These are phyloP conservation scores for Pisolithus thermaeus DNA, from an alignment of 1,284 basidiomycete species.

Conservation along the genomic window DNA sequence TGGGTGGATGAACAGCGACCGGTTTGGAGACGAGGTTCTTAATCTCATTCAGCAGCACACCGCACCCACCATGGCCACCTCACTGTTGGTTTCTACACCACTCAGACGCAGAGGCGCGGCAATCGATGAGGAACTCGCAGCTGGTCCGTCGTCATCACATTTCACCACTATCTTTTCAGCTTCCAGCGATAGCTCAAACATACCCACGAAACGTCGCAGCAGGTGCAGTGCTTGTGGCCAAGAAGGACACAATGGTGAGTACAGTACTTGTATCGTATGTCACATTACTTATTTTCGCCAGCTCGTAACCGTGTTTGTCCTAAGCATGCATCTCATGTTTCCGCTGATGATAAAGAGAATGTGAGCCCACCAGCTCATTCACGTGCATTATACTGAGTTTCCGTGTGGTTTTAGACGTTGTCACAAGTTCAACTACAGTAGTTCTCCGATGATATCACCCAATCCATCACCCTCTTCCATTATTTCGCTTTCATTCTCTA, in stretches of 20 bases:
- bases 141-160: no score
- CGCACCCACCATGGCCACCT: neutral
- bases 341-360: no score
- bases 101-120: neutral
- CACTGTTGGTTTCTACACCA: neutral
- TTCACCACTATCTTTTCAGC: no score
- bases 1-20: constrained; percentile 2
- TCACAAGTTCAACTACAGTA: no score
- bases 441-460: no score
- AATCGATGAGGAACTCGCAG: no score
- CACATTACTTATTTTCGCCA: neutral
- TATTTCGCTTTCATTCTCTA: no score
- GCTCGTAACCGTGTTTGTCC: neutral
- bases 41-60: constrained; percentile 2
- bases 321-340: neutral
- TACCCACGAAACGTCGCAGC: neutral
- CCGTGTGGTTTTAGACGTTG: no score
- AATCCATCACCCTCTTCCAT: no score
- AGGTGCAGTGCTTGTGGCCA: constrained; percentile 6
- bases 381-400: no score
- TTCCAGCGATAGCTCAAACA: no score
- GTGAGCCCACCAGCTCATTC: no score
- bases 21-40: constrained; percentile 4
- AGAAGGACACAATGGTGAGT: constrained; percentile 12
- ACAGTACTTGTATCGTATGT: constrained; percentile 7